A percentile compares a stretch with the other conserved stretches of the same genome.
Evolutionary conservation across 352 stramenopile genomes (phyloP).

Genomic region (Blastocystis sp.): DNA sequence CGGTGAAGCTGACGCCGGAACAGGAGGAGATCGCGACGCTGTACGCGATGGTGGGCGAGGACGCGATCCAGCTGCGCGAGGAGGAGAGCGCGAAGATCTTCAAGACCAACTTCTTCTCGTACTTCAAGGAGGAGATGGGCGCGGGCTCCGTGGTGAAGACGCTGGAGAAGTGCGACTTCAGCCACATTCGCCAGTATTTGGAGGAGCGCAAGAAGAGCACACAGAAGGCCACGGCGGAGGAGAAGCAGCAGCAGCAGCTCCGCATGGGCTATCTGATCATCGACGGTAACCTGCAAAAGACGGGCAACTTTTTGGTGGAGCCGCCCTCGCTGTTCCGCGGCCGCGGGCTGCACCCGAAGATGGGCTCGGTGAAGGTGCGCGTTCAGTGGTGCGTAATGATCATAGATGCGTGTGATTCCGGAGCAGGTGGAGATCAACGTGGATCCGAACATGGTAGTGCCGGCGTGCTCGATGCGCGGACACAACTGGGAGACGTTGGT

Average conservation of each 20-base stretch:
- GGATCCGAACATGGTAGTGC: conserved; percentile 84
- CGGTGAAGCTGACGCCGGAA: conserved; percentile 86
- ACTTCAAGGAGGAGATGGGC: conserved; percentile 85
- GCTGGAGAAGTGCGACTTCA: conserved; percentile 96
- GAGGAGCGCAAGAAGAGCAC: conserved; percentile 86
- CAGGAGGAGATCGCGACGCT: conserved; percentile 88
- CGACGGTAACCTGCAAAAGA: conserved; percentile 95
- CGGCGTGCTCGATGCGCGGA: conserved; percentile 85
- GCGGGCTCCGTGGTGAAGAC: conserved; percentile 87
- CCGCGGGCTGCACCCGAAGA: conserved; percentile 96
- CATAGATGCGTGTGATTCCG: conserved; percentile 75
- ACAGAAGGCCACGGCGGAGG: conserved; percentile 78
- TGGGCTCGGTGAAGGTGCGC: conserved; percentile 89
- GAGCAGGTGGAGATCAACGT: conserved; percentile 96
- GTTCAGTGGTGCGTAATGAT: background rate
- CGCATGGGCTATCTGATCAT: conserved; percentile 92
- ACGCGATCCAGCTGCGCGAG: conserved; percentile 94
- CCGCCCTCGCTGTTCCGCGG: conserved; percentile 95
- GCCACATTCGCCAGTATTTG: conserved; percentile 85
- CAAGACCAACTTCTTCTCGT: conserved; percentile 97
- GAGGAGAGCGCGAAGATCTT: conserved; percentile 92
- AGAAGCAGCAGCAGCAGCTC: conserved; percentile 86
- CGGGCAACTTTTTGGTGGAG: conserved; percentile 93
- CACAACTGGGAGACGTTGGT: conserved; percentile 93
- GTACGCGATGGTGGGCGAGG: conserved; percentile 74